Base-by-base conservation (phyloP, 495 filamentous ascomycete species). In the Trichoderma parareesei region DNA sequence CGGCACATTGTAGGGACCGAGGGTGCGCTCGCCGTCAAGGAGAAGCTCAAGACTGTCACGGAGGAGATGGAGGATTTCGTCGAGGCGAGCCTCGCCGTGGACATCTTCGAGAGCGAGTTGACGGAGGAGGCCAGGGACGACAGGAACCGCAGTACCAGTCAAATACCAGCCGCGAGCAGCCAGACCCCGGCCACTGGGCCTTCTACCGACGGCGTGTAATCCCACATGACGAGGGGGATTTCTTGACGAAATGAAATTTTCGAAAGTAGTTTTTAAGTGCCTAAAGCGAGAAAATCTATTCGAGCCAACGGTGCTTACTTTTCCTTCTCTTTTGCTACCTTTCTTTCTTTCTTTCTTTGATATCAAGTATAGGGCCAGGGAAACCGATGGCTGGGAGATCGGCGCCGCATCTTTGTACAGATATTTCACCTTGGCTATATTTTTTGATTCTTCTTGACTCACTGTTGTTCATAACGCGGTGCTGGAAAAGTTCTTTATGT, bases 61-160 rank as follows among this genome's bases (percentile, higher is more conserved):
- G 93, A 98, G 72, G 94, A 98, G 76, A 71, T 98, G 46, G 94
- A 98, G 73, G 94, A 97, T 65, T 98, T 97, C 76, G 87, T 97
- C 40, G 90, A 94, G 68, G 88, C 90, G 33, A 97, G 92, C 67
- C 82, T 88, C 67, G 88, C 88, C 1, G 91, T 93, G 43, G 92
- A 94, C 73, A 89, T 93, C 69, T 85, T 83, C 64, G 76, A 83
- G 40, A 80, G 77, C 65, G 78, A 82, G 67, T 69, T 82, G 61
- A 77, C 77, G 66, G 72, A 70, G 2, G 79, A 82, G 69, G 78
- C 76, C 35, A 73, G 76, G 27, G 72, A 77, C 64, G 77, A 77
- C 35, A 70, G 75, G 61, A 57, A 57, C 16, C 20, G 53, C 3
- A 27, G 53, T 57, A 14, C 53, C 3, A 57, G 53, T 27, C 53